Evolutionary conservation across 345 rosid species (phyloP).

Genomic region (Adansonia digitata): DNA sequence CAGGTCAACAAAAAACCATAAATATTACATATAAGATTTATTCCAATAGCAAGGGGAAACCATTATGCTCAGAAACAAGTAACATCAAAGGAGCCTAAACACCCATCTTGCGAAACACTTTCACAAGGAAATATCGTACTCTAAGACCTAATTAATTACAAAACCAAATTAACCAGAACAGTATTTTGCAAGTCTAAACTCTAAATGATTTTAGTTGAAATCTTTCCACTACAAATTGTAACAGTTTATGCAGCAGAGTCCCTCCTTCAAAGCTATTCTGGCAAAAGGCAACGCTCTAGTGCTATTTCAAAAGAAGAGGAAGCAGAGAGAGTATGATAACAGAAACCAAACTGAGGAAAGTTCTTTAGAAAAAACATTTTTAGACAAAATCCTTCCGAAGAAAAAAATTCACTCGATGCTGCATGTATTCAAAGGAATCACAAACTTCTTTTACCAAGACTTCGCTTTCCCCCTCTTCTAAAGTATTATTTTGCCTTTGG

Average conservation of each 20-base stretch:
- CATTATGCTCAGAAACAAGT: background rate
- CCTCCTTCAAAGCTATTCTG: background rate
- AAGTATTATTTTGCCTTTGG: background rate
- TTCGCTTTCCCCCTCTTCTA: background rate
- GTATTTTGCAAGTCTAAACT: background rate
- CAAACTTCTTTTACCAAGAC: background rate
- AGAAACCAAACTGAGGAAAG: background rate
- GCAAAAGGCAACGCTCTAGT: background rate
- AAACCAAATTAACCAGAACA: background rate
- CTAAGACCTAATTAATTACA: background rate
- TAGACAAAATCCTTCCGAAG: background rate
- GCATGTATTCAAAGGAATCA: background rate
- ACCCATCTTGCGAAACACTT: background rate
- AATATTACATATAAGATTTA: background rate
- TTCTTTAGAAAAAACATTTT: background rate
- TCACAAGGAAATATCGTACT: background rate
- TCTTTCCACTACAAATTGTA: background rate
- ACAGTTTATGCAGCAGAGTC: background rate
- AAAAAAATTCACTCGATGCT: background rate
- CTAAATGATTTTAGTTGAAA: background rate
- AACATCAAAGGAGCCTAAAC: background rate
- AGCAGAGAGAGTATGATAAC: background rate
- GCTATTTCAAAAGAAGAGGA: background rate
- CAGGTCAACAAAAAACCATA: background rate
- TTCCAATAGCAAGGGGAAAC: background rate